Base-by-base conservation (phyloP, 2,329 filamentous ascomycete species). In the Paraphoma chrysanthemicola region DNA sequence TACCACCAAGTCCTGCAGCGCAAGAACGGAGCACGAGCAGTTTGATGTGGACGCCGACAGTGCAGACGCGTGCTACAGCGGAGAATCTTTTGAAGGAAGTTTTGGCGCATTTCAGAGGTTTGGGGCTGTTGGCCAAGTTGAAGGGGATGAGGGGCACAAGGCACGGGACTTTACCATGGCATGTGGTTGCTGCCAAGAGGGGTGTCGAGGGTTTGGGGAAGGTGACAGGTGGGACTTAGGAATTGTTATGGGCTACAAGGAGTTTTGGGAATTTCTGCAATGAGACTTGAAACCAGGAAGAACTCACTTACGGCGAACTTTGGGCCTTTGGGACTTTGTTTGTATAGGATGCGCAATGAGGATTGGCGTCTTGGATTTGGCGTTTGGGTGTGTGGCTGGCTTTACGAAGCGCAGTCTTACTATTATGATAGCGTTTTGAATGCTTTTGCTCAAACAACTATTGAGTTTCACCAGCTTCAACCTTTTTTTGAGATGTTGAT, bases 71-170 rank as follows among this genome's bases (percentile, higher is more conserved):
- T 3, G 56, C 57, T 2, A 77, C 68, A 64, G 77, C 78, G 8
- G 91, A 93, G 70, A 79, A 83, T 17, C 79, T 92, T 17, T 73
- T 94, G 36, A 81, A 87, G 62, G 91, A 95, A 71, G 87, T 92
- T 72, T 71, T 95, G 54, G 83, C 80, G 30, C 86, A 88, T 72
- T 94, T 89, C 69, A 79, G 90, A 43, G 87, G 85, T 0, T 72
- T 95, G 59, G 88, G 87, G 0, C 86, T 90, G 16, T 71, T 95
- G 64, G 90, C 90, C 1, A 83, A 87, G 60, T 85, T 88, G 18
- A 85, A 89, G 57, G 90, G 67, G 79, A 87, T 68, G 83, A 86
- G 67, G 76, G 82, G 57, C 80, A 86, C 58, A 51, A 82, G 78
- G 47, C 86, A 88, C 68, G 78, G 78, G 14, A 82, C 87, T n/a